These are phyloP conservation scores for Claviceps digitariae DNA, from an alignment of 2,329 filamentous ascomycete genomes.

Conservation along the genomic window DNA sequence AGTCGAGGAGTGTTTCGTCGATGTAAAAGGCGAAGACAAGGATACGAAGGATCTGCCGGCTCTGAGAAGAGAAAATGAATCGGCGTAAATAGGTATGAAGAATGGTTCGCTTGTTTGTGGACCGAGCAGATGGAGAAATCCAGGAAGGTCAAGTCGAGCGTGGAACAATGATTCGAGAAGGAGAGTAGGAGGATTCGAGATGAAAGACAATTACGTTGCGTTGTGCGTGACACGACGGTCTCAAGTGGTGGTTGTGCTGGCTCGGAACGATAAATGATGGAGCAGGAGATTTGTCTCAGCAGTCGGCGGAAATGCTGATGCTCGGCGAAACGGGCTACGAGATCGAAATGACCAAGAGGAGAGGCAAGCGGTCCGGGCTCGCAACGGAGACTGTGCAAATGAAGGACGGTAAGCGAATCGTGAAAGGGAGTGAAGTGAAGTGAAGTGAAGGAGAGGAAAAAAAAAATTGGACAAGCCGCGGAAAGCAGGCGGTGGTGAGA, in stretches of 20 bases:
- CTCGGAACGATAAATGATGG: constrained; percentile 3
- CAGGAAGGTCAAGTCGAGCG: not conserved
- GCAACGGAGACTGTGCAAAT: not conserved
- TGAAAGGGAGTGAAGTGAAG: not conserved
- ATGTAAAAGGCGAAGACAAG: not conserved
- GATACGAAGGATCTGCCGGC: not conserved
- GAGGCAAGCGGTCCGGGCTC: not conserved
- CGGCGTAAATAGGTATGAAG: not conserved
- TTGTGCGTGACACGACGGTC: not conserved
- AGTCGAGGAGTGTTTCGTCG: not conserved
- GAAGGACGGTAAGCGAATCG: not conserved
- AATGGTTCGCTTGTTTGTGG: not conserved
- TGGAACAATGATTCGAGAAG: not conserved
- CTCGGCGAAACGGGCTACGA: constrained; percentile 1
- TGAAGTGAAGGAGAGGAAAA: not conserved
- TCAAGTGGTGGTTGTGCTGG: not conserved
- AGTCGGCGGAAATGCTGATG: constrained; percentile 1
- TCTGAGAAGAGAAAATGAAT: not conserved
- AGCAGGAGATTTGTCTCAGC: constrained; percentile 5
- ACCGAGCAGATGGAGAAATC: not conserved
- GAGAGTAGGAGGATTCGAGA: not conserved
- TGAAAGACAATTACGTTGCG: not conserved
- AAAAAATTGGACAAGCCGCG: not conserved
- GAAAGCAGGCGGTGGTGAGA: not conserved
- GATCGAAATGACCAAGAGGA: not conserved